Conservation (phyloP, 306 rosid species). For the Citrullus amarus region DNA sequence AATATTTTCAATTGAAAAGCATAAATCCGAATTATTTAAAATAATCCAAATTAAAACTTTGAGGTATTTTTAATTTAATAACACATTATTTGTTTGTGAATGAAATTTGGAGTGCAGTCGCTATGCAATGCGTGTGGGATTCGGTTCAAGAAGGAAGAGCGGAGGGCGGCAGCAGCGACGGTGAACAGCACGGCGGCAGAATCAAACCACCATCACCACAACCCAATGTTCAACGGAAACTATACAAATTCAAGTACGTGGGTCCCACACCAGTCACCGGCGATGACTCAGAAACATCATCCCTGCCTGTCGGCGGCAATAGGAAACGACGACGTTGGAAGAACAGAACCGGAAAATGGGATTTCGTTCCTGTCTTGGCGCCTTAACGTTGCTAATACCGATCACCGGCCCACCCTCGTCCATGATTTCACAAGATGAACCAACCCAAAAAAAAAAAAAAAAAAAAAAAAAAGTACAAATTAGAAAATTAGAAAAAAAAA, state of each 20-base stretch:
- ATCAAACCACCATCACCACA: not conserved
- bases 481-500: not conserved
- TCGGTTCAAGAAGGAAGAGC: conserved; percentile 88
- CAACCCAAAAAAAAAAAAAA: too few species aligned
- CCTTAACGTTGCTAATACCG: conserved; percentile 52
- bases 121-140: conserved; percentile 98
- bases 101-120: conserved; percentile 34
- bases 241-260: not conserved
- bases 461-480: not conserved
- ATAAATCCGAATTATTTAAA: too few species aligned
- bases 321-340: not conserved
- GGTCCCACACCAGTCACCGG: conserved; percentile 13
- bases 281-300: conserved; percentile 38
- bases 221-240: not conserved
- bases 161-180: conserved; percentile 19
- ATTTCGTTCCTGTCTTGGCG: conserved; percentile 88
- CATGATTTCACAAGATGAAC: conserved; percentile 79
- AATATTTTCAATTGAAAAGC: too few species aligned
- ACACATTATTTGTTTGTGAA: not conserved
- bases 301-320: conserved; percentile 38
- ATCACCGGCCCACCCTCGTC: conserved; percentile 63
- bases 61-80: too few species aligned
- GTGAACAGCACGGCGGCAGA: conserved; percentile 2
- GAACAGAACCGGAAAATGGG: conserved; percentile 15
- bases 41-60: too few species aligned